phyloP scores from a whole-genome alignment of 2,329 filamentous ascomycete genomes.

The Macrophomina pseudophaseolina region DNA sequence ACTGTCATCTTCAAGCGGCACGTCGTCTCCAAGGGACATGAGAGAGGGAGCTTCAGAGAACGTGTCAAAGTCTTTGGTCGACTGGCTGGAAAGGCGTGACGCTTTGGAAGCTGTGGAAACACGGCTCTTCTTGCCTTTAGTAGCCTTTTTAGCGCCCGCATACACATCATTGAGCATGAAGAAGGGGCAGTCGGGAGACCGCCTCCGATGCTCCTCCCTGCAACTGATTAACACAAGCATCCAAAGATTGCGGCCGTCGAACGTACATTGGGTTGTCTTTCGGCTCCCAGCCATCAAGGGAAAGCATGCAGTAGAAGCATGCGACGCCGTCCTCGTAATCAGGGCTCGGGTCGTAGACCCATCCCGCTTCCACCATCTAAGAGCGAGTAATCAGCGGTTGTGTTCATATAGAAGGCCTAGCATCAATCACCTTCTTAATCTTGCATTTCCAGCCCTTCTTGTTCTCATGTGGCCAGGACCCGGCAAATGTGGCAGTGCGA shows the following conservation, averaged over 20 bases:
- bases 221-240: background rate
- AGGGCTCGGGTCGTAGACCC: slow-evolving; percentile 86
- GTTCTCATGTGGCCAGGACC: slow-evolving; percentile 84
- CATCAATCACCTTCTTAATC: slow-evolving; percentile 72
- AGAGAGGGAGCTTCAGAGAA: slow-evolving; percentile 49
- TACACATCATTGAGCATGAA: slow-evolving; percentile 68
- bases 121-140: slow-evolving; percentile 39
- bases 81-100: slow-evolving; percentile 66
- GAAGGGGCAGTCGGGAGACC: slow-evolving; percentile 81
- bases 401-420: background rate
- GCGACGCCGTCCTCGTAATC: slow-evolving; percentile 89
- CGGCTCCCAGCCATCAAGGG: slow-evolving; percentile 92
- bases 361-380: slow-evolving; percentile 87
- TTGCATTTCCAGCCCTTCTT: slow-evolving; percentile 92
- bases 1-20: slow-evolving; percentile 60
- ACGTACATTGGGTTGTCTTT: slow-evolving; percentile 84
- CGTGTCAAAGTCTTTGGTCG: slow-evolving; percentile 43
- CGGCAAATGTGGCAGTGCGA: slow-evolving; percentile 81
- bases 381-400: background rate
- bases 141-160: slow-evolving; percentile 62
- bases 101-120: slow-evolving; percentile 64
- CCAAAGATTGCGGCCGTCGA: background rate
- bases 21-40: slow-evolving; percentile 52
- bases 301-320: slow-evolving; percentile 88
- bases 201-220: slow-evolving; percentile 83